Evolutionary conservation across 2,329 filamentous ascomycete species (phyloP), one percentile per base, ranked within the genome.

Genomic region (Monosporascus sp.): DNA sequence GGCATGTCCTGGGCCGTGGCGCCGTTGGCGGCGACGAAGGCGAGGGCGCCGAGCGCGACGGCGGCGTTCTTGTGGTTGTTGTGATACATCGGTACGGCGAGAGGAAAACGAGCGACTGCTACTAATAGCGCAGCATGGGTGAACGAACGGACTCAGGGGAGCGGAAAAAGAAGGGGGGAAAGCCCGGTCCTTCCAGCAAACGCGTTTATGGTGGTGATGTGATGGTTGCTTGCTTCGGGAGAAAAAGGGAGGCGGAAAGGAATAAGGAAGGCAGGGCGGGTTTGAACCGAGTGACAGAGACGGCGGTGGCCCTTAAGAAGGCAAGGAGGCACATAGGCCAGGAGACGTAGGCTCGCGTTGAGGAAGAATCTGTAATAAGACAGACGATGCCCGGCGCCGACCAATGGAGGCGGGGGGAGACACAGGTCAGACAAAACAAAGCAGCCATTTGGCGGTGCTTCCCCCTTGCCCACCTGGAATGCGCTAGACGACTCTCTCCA

Each of bases 281-380:
- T 14, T 31, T 11, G 11, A 14, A 35, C 31, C 11, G 9, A 35
- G 27, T 8, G 27, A 27, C 11, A 35, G 31, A 35, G 31, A 35
- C 31, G 31, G 38, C 38, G 38, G 18, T 20, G 38, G 50, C 49
- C 47, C 49, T 65, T 63, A 64, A 60, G 52, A 60, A 59, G 37
- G 44, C 52, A 52, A 47, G 47, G 52, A 51, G 41, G 18, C 39
- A 14, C 7, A 20, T 20, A 14, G 3, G 17, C 39, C 17, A 20
- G 11, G 39, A 48, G 50, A 52, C 52, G 51, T 50, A 49, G 37
- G 49, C 51, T 55, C 55, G 51, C 54, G 55, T 50, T 52, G 47
- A 43, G 49, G 38, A 53, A 60, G 58, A 65, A 63, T 65, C 60
- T 60, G 60, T 52, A 65, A 66, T 66, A 59, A 67, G 53, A 67